Percentiles rank a stretch among this genome's conserved stretches.
phyloP scores from a whole-genome alignment of 352 stramenopile species.

The Peronospora tabacina region DNA sequence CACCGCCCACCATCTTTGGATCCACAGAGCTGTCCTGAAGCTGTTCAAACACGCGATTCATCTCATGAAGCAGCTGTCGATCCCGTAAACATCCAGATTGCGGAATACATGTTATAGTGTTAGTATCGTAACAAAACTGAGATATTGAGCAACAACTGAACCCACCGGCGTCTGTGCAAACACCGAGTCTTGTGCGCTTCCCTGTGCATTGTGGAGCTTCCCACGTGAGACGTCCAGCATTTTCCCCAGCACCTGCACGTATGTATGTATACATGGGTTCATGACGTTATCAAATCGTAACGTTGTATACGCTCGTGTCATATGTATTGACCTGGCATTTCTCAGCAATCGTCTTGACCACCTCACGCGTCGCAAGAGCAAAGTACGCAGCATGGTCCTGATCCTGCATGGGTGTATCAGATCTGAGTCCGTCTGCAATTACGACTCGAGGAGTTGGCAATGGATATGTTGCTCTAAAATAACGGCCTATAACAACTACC shows the following conservation, averaged over 20 bases:
- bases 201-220: conserved; percentile 48
- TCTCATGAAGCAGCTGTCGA: conserved; percentile 54
- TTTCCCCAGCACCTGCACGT: conserved; percentile 43
- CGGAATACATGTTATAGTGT: not conserved
- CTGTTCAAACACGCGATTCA: conserved; percentile 68
- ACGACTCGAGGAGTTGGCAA: not conserved
- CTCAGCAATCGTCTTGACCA: conserved; percentile 58
- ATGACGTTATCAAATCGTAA: not conserved
- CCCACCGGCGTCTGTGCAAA: conserved; percentile 45
- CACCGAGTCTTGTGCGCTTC: conserved; percentile 41
- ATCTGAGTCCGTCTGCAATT: conserved; percentile 18
- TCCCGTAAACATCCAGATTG: not conserved
- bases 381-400: conserved; percentile 30
- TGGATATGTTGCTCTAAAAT: too few relatives aligned
- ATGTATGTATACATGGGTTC: not conserved
- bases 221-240: conserved; percentile 56
- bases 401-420: conserved; percentile 13
- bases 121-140: too few relatives aligned
- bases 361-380: conserved; percentile 42
- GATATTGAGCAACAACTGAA: conserved; percentile 3
- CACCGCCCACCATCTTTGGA: conserved; percentile 41
- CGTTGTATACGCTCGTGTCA: not conserved
- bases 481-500: too few relatives aligned
- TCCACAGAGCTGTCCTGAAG: conserved; percentile 46
- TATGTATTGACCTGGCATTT: conserved; percentile 40